These are phyloP conservation scores for Marasmius fiardii DNA, from an alignment of 1,284 basidiomycete species.

Conservation along the genomic window DNA sequence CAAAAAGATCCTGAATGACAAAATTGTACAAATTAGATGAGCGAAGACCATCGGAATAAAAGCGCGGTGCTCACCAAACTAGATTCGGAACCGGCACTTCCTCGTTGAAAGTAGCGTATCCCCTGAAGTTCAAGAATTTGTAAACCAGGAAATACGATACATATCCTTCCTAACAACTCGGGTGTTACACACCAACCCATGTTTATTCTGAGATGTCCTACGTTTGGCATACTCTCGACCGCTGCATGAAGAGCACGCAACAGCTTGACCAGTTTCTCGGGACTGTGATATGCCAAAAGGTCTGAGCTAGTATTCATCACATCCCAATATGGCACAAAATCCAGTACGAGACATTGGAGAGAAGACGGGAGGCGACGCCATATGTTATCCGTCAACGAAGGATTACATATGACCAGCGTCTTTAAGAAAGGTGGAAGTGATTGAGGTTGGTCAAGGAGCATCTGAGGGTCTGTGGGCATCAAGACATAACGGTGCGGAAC, in stretches of 20 bases:
- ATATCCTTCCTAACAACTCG: conserved; percentile 7
- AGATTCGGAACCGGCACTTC: conserved; percentile 6
- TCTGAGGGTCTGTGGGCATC: conserved; percentile 6
- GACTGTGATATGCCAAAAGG: conserved; percentile 11
- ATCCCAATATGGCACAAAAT: conserved; percentile 14
- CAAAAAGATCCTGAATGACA: conserved; percentile 4
- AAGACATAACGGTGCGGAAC: conserved; percentile 10
- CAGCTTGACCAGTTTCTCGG: not conserved
- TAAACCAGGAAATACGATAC: conserved; percentile 5
- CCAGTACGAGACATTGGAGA: conserved; percentile 6
- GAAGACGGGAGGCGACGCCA: conserved; percentile 8
- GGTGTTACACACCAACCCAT: conserved; percentile 14
- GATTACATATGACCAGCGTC: conserved; percentile 10
- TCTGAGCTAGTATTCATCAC: conserved; percentile 10
- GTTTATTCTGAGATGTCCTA: conserved; percentile 8
- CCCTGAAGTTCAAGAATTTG: conserved; percentile 8
- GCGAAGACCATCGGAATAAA: not conserved
- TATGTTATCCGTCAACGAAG: conserved; percentile 10
- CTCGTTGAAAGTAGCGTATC: conserved; percentile 11
- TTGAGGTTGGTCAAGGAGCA: not conserved
- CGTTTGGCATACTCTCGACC: not conserved
- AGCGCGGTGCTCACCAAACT: conserved; percentile 2
- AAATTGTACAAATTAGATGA: not conserved
- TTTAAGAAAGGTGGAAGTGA: conserved; percentile 8
- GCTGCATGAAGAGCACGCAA: not conserved